Evolutionary conservation across 1,139 yeast genomes (phyloP), one percentile per base, ranked within the genome.

Genomic region (Zygoascus meyerae): DNA sequence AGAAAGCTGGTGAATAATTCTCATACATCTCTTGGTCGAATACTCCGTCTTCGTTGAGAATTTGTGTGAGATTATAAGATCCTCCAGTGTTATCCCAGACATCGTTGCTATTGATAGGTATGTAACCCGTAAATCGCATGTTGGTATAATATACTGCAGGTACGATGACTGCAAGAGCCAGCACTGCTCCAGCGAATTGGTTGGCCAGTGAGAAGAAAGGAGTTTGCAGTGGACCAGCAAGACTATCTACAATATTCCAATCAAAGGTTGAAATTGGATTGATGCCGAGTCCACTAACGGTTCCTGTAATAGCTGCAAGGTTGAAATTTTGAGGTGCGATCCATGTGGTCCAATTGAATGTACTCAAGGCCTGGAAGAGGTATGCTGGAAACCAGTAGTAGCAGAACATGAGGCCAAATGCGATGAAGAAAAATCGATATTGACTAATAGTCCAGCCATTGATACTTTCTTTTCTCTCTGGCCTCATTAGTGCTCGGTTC

Each of bases 261-360:
- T 74, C 82, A 54, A 78, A 74, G 36, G 48, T 77, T 1, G 81
- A 61, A 47, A 73, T 56, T 11, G 83, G 85, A 57, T 78, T 78
- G 40, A 79, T 55, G 1, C 84, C 84, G 14, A 79, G 61, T 9
- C 85, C 85, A 52, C 67, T 82, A 12, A 56, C 42, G 2, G 72
- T 61, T 1, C 86, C 86, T 1, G 81, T 76, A 39, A 81, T 66
- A 17, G 65, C 65, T 1, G 80, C 81, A 35, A 80, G 61, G 52
- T 74, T 70, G 53, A 72, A 66, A 58, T 78, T 79, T 32, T 72
- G 56, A 11, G 83, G 84, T 5, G 69, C 63, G 46, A 79, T 77
- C 85, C 85, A 80, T 4, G 79, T 71, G 60, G 75, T 70, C 83
- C 84, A 79, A 58, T 75, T 76, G 65, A 79, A 63, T 1, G 76